Evolutionary conservation across 1,284 basidiomycete genomes (phyloP), one percentile per base, ranked within the genome.

Genomic region (Rhizoctonia solani): DNA sequence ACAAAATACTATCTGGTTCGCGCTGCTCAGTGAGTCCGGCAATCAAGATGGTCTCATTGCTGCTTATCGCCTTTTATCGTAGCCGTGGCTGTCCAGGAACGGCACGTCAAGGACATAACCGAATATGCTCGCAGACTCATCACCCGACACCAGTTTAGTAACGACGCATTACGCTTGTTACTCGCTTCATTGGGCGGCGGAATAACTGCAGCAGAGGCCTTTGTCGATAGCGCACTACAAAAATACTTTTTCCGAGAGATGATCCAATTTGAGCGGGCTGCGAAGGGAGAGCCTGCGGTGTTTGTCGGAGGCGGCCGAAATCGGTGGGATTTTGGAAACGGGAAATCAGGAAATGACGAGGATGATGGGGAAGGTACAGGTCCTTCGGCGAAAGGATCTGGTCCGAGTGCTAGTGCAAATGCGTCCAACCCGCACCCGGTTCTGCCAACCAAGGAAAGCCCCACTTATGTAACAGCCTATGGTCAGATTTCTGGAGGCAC

Each of bases 401-500:
- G 4, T 74, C 72, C 30, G 71, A 74, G 19, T 74, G 72, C 13
- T 71, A 76, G 69, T 44, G 70, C 68, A 53, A 32, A 55, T 14
- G 69, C 58, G 1, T 67, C 58, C 21, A 70, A 70, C 30, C 69
- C 69, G 4, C 34, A 58, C 74, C 41, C 72, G 75, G 66, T 68
- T 27, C 76, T 86, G 47, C 92, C 92, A 0, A 90, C 82, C 6
- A 89, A 87, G 74, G 78, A 83, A 32, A 94, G 90, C 69, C 91
- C 95, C 0, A 77, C 90, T 23, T 81, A 87, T 63, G 83, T 92
- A 34, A 81, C 89, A 1, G 80, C 93, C n/a, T 97, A 98, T 75
- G 94, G 92, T 0, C 90, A 92, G 74, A 85, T 95, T 69, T 89
- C 93, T 75, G 83, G 93, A 6, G 85, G 87, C 1, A 88, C 91